Evolutionary conservation across 441 rosid species (phyloP), one percentile per base, ranked within the genome.

Genomic region (Brassica balearica): DNA sequence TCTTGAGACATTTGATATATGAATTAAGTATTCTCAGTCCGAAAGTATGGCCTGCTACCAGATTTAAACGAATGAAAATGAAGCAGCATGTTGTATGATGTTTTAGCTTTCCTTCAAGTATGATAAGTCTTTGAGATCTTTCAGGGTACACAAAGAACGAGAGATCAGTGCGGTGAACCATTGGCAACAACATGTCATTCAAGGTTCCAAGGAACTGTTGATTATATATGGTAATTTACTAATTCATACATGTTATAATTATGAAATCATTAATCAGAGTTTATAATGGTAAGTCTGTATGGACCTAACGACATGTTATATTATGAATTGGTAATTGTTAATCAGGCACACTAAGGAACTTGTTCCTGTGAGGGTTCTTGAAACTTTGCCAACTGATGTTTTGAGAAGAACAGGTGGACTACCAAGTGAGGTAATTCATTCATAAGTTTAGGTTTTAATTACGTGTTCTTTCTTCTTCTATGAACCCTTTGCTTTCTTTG

Each of bases 151-250:
- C 15, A 23, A 56, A 74, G 84, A 76, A 85, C 90, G 6, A 88
- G 99, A 83, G 92, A 87, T 81, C 74, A 48, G 32, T 10, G 32
- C 41, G 97, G 99, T 78, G 99, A 95, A 78, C 96, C 99, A 65
- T 83, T 92, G 83, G 99, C 95, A 75, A 95, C 98, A 68, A 90
- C 98, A 4, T 89, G 82, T 83, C 97, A 94, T 81, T 88, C 93
- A 66, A 82, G 78, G 85, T 94, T 92, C 80, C 85, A 86, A 75
- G 98, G 94, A 84, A 93, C 99, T 56, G 98, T 93, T 78, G 99
- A 95, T 84, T 93, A 95, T 75, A 92, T 95, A 73, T 95, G 98
- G 94, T 90, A 84, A 67, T 25, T 25, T 25, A 25, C 27, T 25
- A 25, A 46, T 60, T 3, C 23, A 27, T 74, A 17, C 8, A 3